Evolutionary conservation across 345 rosid genomes (phyloP).

Genomic region (Salix purpurea): DNA sequence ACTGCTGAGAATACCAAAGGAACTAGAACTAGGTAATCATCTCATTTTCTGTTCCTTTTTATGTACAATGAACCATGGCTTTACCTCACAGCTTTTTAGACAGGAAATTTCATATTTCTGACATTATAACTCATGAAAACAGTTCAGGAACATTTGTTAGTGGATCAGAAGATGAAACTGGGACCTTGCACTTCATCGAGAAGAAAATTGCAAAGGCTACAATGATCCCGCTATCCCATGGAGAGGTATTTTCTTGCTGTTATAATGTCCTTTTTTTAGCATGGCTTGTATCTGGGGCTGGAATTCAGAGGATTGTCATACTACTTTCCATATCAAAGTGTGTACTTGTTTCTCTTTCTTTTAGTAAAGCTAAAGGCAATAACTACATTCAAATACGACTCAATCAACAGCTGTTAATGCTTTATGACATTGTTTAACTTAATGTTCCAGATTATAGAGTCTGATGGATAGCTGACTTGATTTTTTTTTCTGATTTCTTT

Average conservation of each 20-base stretch:
- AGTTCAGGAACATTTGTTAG: constrained; percentile 73
- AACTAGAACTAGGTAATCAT: constrained; percentile 62
- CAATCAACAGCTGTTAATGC: background rate
- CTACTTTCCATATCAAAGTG: background rate
- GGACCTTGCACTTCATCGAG: constrained; percentile 52
- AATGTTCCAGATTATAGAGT: background rate
- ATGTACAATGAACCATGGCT: background rate
- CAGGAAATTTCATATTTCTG: background rate
- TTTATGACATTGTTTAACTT: background rate
- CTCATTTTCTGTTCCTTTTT: background rate
- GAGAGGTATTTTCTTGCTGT: constrained; percentile 48
- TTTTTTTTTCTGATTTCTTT: background rate
- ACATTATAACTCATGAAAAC: constrained; percentile 16
- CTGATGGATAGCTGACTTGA: background rate
- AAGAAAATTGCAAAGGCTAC: constrained; percentile 67
- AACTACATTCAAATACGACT: background rate
- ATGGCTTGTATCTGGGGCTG: background rate
- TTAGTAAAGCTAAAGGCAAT: background rate
- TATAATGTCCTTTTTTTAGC: background rate
- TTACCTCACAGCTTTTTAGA: background rate
- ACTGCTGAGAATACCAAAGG: constrained; percentile 60
- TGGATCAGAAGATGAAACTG: constrained; percentile 61
- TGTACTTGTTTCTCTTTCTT: background rate
- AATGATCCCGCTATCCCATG: constrained; percentile 60
- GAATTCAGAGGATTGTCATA: background rate